Conservation (phyloP, 2,329 filamentous ascomycete species). For the Botrytis fabae region DNA sequence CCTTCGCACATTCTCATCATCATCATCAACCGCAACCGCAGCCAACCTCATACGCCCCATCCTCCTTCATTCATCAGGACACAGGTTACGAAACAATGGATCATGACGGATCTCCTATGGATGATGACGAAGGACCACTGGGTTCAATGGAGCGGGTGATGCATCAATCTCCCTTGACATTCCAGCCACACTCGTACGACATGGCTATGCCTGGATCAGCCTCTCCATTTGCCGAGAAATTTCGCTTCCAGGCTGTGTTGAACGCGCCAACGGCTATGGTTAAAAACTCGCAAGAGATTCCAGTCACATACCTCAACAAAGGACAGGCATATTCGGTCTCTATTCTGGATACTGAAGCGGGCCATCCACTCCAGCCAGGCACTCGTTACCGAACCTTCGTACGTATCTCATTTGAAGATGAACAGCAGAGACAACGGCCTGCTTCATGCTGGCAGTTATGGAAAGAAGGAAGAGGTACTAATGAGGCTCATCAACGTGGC, state of each 20-base stretch:
- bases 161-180: conserved; percentile 61
- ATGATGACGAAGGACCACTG: conserved; percentile 53
- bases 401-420: conserved; percentile 95
- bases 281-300: conserved; percentile 84
- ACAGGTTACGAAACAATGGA: conserved; percentile 79
- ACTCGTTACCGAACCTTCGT: conserved; percentile 85
- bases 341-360: conserved; percentile 73
- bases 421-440: conserved; percentile 83
- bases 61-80: conserved; percentile 78
- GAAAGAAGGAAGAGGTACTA: conserved; percentile 96
- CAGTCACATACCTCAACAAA: conserved; percentile 97
- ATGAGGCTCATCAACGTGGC: conserved; percentile 90
- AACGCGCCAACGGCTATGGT: conserved; percentile 97
- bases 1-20: conserved; percentile 62
- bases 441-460: conserved; percentile 84
- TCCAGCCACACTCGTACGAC: conserved; percentile 53
- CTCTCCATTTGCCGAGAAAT: conserved; percentile 64
- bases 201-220: conserved; percentile 50
- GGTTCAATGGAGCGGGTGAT: conserved; percentile 60
- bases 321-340: conserved; percentile 90
- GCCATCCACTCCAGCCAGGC: conserved; percentile 57
- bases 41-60: conserved; percentile 66
- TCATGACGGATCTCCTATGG: conserved; percentile 69
- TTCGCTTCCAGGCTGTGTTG: conserved; percentile 85
- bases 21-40: conserved; percentile 47